These are phyloP conservation scores for Sclerotinia subarctica DNA, from an alignment of 2,329 filamentous ascomycete species.

Conservation along the genomic window DNA sequence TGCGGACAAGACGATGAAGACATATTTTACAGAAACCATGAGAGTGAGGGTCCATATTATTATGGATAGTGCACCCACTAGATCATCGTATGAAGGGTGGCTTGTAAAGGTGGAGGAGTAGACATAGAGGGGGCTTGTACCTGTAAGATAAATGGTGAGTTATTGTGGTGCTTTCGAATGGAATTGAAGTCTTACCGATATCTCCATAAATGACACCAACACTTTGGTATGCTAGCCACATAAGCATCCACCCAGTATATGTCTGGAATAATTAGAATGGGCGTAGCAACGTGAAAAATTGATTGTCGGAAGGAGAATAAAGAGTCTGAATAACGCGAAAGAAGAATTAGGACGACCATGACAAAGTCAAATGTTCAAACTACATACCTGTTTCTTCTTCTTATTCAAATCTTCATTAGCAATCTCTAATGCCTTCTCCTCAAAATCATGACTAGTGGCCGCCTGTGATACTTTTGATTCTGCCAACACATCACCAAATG, in stretches of 20 bases:
- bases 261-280: conserved; percentile 22
- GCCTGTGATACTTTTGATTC: conserved; percentile 29
- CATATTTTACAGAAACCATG: conserved; percentile 68
- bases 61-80: conserved; percentile 63
- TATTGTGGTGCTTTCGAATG: not conserved
- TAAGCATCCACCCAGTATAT: conserved; percentile 32
- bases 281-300: not conserved
- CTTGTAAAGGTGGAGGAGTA: conserved; percentile 64
- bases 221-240: conserved; percentile 60
- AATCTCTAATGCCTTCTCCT: conserved; percentile 31
- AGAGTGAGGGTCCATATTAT: conserved; percentile 67
- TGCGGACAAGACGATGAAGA: conserved; percentile 61
- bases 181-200: conserved; percentile 50
- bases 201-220: conserved; percentile 68
- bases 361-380: not conserved
- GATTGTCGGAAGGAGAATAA: not conserved
- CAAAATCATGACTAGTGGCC: conserved; percentile 24
- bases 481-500: conserved; percentile 17
- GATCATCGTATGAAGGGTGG: conserved; percentile 53
- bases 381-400: conserved; percentile 36
- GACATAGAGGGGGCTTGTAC: conserved; percentile 63
- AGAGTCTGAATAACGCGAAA: not conserved
- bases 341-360: not conserved
- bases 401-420: conserved; percentile 34
- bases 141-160: not conserved